Conservation (phyloP, 2,329 filamentous ascomycete genomes). For the Claviceps pazoutovae region DNA sequence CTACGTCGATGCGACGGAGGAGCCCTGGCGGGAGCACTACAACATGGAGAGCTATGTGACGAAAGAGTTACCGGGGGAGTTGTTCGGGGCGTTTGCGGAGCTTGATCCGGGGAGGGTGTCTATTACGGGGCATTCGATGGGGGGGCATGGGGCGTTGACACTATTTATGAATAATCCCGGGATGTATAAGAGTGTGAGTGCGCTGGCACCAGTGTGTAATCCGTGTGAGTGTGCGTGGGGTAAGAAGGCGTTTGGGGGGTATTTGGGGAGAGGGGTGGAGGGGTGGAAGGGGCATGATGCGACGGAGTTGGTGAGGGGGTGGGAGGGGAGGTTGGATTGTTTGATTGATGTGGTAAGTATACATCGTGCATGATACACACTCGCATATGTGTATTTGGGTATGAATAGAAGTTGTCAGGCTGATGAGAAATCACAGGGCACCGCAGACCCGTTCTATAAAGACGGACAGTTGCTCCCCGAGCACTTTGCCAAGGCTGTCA, state of each 20-base stretch:
- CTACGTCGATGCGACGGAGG: constrained; percentile 74
- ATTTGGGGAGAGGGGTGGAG: constrained; percentile 61
- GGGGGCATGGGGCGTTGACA: constrained; percentile 87
- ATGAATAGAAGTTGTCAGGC: neutral
- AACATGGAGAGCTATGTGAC: constrained; percentile 91
- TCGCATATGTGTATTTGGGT: too few species aligned
- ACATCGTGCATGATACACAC: too few species aligned
- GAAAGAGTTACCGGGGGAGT: constrained; percentile 65
- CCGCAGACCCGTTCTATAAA: constrained; percentile 93
- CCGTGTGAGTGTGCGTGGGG: constrained; percentile 82
- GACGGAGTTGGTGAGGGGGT: constrained; percentile 71
- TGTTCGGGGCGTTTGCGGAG: constrained; percentile 57
- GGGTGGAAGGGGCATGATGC: constrained; percentile 86
- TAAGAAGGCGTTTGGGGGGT: constrained; percentile 85
- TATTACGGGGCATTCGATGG: constrained; percentile 94
- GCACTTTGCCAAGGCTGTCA: constrained; percentile 72
- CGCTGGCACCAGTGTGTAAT: constrained; percentile 84
- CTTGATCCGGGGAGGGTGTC: constrained; percentile 60
- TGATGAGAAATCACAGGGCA: constrained; percentile 43
- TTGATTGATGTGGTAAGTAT: constrained; percentile 71
- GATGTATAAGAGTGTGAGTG: constrained; percentile 76
- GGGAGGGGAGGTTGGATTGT: constrained; percentile 57
- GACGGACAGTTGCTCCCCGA: constrained; percentile 84
- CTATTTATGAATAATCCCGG: constrained; percentile 86
- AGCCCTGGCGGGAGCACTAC: constrained; percentile 66